Conservation (phyloP, 805 yeast species). For the Nakazawaea ambrosiae region DNA sequence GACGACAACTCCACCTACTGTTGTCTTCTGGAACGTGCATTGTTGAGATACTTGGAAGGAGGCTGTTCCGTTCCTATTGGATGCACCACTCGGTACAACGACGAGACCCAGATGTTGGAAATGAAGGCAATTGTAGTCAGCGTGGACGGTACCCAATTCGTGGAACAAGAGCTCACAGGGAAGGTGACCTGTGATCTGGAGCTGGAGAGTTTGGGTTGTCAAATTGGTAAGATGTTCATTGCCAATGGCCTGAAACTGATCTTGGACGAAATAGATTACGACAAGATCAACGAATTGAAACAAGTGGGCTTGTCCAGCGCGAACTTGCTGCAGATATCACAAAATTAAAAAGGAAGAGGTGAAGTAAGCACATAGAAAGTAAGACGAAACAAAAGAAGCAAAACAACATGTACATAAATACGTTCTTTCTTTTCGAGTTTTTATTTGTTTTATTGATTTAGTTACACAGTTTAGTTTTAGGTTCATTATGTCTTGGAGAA, state of each 20-base stretch:
- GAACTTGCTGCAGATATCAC: too few relatives aligned
- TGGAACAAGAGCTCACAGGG: slow-evolving; percentile 44
- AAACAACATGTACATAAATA: too few relatives aligned
- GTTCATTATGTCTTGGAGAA: too few relatives aligned
- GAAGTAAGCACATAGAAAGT: too few relatives aligned
- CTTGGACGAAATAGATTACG: slow-evolving; percentile 71
- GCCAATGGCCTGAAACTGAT: slow-evolving; percentile 78
- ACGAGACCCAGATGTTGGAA: slow-evolving; percentile 33
- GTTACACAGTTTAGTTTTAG: too few relatives aligned
- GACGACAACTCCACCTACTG: slow-evolving; percentile 61
- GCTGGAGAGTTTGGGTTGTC: slow-evolving; percentile 63
- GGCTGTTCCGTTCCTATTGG: slow-evolving; percentile 99
- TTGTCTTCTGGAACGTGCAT: slow-evolving; percentile 82
- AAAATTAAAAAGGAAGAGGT: too few relatives aligned
- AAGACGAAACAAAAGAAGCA: too few relatives aligned
- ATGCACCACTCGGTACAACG: slow-evolving; percentile 52
- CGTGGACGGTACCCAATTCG: slow-evolving; percentile 71
- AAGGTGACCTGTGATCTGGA: slow-evolving; percentile 42
- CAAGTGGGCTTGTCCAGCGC: slow-evolving; percentile 22
- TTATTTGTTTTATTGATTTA: too few relatives aligned
- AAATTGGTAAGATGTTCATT: slow-evolving; percentile 60
- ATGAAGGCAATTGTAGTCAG: slow-evolving; percentile 73
- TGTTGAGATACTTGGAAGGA: slow-evolving; percentile 87
- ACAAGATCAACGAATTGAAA: slow-evolving; percentile 43
- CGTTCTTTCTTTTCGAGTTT: too few relatives aligned